A percentile compares a stretch with the other conserved stretches of the same genome.
These are phyloP conservation scores for Globisporangium takayamanum DNA, from an alignment of 352 stramenopile genomes.

Conservation along the genomic window DNA sequence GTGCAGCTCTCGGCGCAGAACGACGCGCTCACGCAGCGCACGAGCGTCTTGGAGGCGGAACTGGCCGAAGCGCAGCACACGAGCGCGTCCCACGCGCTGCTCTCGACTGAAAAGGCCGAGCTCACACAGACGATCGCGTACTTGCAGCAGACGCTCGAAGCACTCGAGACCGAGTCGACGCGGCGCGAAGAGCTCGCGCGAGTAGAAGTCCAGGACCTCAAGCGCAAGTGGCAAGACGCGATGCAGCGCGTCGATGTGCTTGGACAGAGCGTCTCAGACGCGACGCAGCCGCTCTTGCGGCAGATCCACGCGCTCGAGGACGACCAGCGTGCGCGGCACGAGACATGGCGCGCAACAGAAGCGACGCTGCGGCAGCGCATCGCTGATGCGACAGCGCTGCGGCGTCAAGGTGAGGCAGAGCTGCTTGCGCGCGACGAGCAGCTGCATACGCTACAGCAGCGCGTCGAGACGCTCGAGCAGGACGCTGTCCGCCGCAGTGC, in stretches of 20 bases:
- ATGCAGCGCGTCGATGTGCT: constrained; percentile 61
- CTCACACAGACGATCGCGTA: constrained; percentile 58
- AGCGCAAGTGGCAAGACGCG: constrained; percentile 77
- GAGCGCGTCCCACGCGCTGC: constrained; percentile 38
- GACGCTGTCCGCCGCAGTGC: constrained; percentile 21
- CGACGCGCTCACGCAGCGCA: constrained; percentile 23
- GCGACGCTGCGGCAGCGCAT: constrained; percentile 34
- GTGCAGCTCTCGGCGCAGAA: constrained; percentile 22
- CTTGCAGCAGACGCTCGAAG: constrained; percentile 45
- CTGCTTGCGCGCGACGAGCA: constrained; percentile 33
- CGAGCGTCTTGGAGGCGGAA: constrained; percentile 30
- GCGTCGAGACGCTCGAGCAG: constrained; percentile 30
- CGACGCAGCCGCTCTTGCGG: constrained; percentile 65
- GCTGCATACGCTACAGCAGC: constrained; percentile 24
- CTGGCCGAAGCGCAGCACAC: constrained; percentile 32
- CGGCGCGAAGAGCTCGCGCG: constrained; percentile 60
- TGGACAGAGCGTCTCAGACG: constrained; percentile 58
- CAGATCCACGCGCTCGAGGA: constrained; percentile 69
- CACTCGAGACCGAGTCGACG: constrained; percentile 45
- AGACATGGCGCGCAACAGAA: constrained; percentile 52
- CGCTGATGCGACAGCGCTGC: constrained; percentile 26
- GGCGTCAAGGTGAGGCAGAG: constrained; percentile 30
- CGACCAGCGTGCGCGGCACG: constrained; percentile 49
- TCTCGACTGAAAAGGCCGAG: constrained; percentile 46
- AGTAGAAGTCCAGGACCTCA: constrained; percentile 47